These are phyloP conservation scores for Omphalea diandra DNA, from an alignment of 441 rosid genomes.

Conservation along the genomic window DNA sequence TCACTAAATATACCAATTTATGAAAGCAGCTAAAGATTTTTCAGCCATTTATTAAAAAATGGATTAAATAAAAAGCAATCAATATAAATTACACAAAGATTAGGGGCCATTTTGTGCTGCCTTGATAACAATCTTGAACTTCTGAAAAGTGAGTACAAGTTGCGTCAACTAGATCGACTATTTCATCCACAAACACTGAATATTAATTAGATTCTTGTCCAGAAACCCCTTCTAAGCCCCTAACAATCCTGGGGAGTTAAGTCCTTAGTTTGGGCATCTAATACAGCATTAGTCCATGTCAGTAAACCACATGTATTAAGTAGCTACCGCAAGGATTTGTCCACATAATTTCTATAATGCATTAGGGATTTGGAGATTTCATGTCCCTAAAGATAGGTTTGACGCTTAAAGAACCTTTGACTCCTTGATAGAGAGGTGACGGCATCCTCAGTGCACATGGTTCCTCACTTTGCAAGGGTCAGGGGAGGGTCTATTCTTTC, in stretches of 20 bases:
- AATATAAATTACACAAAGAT: neutral
- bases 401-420: neutral
- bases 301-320: neutral
- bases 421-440: neutral
- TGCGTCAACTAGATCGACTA: neutral
- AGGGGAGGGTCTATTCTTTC: no score
- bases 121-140: neutral
- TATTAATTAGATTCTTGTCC: no score
- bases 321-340: neutral
- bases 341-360: neutral
- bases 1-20: neutral
- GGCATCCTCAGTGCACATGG: no score
- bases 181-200: neutral
- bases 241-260: neutral
- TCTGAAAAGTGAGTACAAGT: no score
- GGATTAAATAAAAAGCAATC: neutral
- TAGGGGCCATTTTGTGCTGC: neutral
- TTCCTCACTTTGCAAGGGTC: no score
- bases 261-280: neutral
- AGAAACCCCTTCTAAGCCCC: neutral
- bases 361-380: neutral
- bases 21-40: conserved; percentile 4
- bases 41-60: neutral
- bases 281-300: neutral
- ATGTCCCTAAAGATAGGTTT: neutral